Conservation (phyloP, 2,329 filamentous ascomycete species). For the Pseudogymnoascus pannorum region DNA sequence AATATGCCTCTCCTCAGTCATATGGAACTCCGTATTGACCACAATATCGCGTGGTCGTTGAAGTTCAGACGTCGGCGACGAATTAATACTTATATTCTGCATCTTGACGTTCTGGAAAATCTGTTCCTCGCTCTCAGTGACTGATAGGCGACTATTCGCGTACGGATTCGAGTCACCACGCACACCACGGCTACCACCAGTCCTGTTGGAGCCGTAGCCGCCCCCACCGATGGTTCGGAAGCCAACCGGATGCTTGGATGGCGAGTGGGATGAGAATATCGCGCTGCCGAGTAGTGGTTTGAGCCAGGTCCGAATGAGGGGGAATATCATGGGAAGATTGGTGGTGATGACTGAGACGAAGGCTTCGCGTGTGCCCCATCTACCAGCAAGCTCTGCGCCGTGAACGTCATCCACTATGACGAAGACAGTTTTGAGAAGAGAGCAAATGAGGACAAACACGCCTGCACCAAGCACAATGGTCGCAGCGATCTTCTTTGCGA, state of each 20-base stretch:
- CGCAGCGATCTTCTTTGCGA: constrained; percentile 44
- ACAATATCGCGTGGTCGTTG: constrained; percentile 29
- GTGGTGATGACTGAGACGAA: constrained; percentile 34
- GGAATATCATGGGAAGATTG: constrained; percentile 38
- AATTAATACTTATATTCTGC: constrained; percentile 29
- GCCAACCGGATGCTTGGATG: constrained; percentile 32
- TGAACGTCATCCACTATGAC: constrained; percentile 35
- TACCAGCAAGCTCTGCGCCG: constrained; percentile 32
- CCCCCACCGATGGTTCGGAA: constrained; percentile 36
- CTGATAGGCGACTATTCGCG: constrained; percentile 30
- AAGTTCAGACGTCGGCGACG: constrained; percentile 15
- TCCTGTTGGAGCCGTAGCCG: constrained; percentile 24
- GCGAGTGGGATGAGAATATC: constrained; percentile 32
- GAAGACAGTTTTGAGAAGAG: constrained; percentile 45
- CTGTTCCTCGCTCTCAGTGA: constrained; percentile 37
- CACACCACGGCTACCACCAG: constrained; percentile 26
- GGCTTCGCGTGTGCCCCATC: constrained; percentile 33
- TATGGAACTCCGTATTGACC: constrained; percentile 25
- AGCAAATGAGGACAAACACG: constrained; percentile 47
- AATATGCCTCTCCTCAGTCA: constrained; percentile 13
- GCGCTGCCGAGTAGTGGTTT: constrained; percentile 32
- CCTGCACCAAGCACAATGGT: constrained; percentile 49
- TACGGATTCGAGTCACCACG: constrained; percentile 31
- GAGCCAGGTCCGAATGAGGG: constrained; percentile 36
- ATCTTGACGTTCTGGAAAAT: constrained; percentile 39